Base-by-base conservation (phyloP, 441 rosid genomes). In the Gossypium laxum region DNA sequence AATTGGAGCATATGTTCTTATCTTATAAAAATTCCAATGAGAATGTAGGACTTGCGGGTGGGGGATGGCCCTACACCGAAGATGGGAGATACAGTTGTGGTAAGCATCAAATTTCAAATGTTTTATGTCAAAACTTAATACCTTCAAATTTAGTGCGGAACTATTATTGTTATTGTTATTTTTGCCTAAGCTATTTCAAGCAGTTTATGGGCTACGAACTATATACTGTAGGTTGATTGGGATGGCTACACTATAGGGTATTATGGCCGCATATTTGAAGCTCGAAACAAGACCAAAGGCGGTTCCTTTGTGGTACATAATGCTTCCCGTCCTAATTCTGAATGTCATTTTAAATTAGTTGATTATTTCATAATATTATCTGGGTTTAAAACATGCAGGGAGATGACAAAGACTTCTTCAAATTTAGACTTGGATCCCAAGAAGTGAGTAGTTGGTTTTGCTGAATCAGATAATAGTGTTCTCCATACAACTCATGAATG, bases 251-350 rank as follows among this genome's bases (percentile, higher is more conserved):
- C 98, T 58, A 93, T 93, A 70, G 98, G 98, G 55, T 93, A 93
- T 83, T 91, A 93, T 77, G 98, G 98, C 56, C 97, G 98, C 70
- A 93, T 93, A 65, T 93, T 93, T 82, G 98, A 93, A 88, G 98
- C 98, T 78, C 93, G 98, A 77, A 93, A 93, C 83, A 93, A 86
- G 84, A 88, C 96, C 51, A 91, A 91, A 80, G 97, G 98, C 0
- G 96, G 98, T 76, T 91, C 97, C 52, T 93, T 93, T 85, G 93
- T 82, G 95, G 98, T 91, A 77, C 52, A 61, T 30, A 28, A 66
- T 73, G 32, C 73, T 67, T 79, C 67, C 66, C 32, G 26, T 45
- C 41, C 30, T 43, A 58, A 67, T 72, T 30, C 14, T 74, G 11
- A 43, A 26, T 11, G 24, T 47, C 21, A 12, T 79, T 72, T 14